A percentile compares a stretch with the other conserved stretches of the same genome.
These are phyloP conservation scores for Cymodocea nodosa DNA, from an alignment of 116 monocot species.

Conservation along the genomic window DNA sequence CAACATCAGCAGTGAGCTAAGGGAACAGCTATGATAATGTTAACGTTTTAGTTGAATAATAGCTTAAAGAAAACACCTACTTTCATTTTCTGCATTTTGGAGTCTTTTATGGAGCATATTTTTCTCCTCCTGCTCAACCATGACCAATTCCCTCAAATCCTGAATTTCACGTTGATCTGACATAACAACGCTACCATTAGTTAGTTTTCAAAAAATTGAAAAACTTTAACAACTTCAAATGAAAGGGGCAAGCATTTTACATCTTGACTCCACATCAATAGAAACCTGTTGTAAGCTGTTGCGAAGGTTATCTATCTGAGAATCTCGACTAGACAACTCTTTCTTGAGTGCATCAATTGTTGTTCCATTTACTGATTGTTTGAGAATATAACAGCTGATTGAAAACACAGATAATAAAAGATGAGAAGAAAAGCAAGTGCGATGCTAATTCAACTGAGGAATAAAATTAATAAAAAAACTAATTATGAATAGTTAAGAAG, in stretches of 20 bases:
- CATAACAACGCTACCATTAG: neutral
- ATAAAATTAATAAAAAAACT: neutral
- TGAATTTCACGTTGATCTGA: slow-evolving; percentile 48
- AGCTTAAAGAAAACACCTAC: slow-evolving; percentile 15
- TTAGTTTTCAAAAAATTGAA: neutral
- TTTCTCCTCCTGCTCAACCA: slow-evolving; percentile 68
- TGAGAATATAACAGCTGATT: slow-evolving; percentile 26
- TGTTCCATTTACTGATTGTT: slow-evolving; percentile 31
- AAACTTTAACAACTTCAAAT: neutral
- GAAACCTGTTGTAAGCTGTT: slow-evolving; percentile 24
- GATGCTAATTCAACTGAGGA: neutral
- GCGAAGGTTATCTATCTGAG: slow-evolving; percentile 24
- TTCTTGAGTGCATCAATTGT: slow-evolving; percentile 26
- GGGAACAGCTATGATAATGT: no score
- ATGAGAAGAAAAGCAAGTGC: neutral
- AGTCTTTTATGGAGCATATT: slow-evolving; percentile 38
- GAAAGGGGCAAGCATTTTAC: slow-evolving; percentile 11
- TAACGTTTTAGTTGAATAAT: no score
- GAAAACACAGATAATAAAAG: neutral
- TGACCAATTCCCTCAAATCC: slow-evolving; percentile 51
- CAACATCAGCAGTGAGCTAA: no score
- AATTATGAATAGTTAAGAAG: neutral
- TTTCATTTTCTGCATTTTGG: slow-evolving; percentile 47
- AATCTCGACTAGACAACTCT: slow-evolving; percentile 30
- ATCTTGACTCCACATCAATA: slow-evolving; percentile 28